A percentile compares a stretch with the other conserved stretches of the same genome.
phyloP scores from a whole-genome alignment of 2,329 filamentous ascomycete genomes.

The Colletotrichum trifolii region DNA sequence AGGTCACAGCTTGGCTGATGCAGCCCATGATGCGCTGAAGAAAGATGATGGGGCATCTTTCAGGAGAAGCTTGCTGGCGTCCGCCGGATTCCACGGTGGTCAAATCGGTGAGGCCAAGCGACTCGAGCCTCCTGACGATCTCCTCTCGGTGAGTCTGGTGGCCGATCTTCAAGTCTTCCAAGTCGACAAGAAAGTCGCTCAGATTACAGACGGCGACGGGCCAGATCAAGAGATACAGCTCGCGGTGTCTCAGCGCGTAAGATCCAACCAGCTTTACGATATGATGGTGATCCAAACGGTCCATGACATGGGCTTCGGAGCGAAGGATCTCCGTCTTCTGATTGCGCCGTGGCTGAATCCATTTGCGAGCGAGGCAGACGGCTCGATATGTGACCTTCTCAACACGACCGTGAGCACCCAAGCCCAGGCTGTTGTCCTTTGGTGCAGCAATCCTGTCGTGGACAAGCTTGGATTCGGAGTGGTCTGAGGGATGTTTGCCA shows the following conservation, averaged over 20 bases:
- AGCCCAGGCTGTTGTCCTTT: slow-evolving; percentile 50
- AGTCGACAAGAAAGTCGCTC: slow-evolving; percentile 53
- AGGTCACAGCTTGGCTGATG: slow-evolving; percentile 54
- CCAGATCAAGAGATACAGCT: slow-evolving; percentile 59
- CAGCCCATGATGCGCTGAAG: slow-evolving; percentile 57
- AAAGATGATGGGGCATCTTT: slow-evolving; percentile 51
- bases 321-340: slow-evolving; percentile 54
- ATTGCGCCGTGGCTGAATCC: slow-evolving; percentile 50
- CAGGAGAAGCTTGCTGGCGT: slow-evolving; percentile 25
- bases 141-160: slow-evolving; percentile 52
- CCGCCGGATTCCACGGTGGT: slow-evolving; percentile 47
- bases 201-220: slow-evolving; percentile 60
- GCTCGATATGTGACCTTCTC: slow-evolving; percentile 54
- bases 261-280: slow-evolving; percentile 60
- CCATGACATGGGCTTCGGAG: slow-evolving; percentile 60
- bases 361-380: slow-evolving; percentile 58
- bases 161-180: slow-evolving; percentile 52
- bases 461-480: slow-evolving; percentile 43
- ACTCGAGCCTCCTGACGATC: slow-evolving; percentile 50
- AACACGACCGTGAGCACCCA: slow-evolving; percentile 56
- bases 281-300: slow-evolving; percentile 58
- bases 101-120: slow-evolving; percentile 51
- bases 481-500: slow-evolving; percentile 44
- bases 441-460: slow-evolving; percentile 41
- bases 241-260: slow-evolving; percentile 53